Evolutionary conservation across 768 basidiomycete genomes (phyloP), one percentile per base, ranked within the genome.

Genomic region (Leccinum pellstonianum): DNA sequence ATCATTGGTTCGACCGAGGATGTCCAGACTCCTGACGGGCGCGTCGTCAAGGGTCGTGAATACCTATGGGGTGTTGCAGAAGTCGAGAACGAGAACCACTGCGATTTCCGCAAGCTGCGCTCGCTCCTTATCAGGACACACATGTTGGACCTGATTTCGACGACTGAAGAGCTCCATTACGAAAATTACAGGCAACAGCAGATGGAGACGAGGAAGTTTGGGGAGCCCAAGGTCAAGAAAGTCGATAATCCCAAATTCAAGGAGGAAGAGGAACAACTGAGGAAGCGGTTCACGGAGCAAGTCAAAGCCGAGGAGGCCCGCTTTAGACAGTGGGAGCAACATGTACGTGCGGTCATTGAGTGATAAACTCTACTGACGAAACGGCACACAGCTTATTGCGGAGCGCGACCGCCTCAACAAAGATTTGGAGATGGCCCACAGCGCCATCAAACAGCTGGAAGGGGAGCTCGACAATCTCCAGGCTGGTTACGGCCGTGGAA

Each of bases 61-160:
- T 99, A 99, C 73, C 86, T 96, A 14, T 99, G 97, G 97, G 97
- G 97, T 81, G 95, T 99, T n/a, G 97, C 97, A 9, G 97, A 99
- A 81, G 96, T 99, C 62, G 97, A 99, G 78, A 98, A 99, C 73
- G 97, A 99, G 79, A 89, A 90, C 74, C 97, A 99, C 78, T 99
- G 97, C 73, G 97, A 98, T 77, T 99, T 99, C 87, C 91, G 91
- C 78, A 98, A 97, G 77, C 82, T 99, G 54, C 91, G 97, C 56
- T 93, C 94, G 11, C 82, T 98, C 46, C 82, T 98, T 50, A 96
- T 98, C 76, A 87, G 97, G 67, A 97, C 95, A 14, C 93, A 98
- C 81, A 98, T 99, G 97, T 81, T 98, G 58, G 97, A 99, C 75
- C 83, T 98, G 57, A 97, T 98, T 76, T 89, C 90, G 31, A 95